Conservation (phyloP, 1,139 yeast species). For the Candida sp. region DNA sequence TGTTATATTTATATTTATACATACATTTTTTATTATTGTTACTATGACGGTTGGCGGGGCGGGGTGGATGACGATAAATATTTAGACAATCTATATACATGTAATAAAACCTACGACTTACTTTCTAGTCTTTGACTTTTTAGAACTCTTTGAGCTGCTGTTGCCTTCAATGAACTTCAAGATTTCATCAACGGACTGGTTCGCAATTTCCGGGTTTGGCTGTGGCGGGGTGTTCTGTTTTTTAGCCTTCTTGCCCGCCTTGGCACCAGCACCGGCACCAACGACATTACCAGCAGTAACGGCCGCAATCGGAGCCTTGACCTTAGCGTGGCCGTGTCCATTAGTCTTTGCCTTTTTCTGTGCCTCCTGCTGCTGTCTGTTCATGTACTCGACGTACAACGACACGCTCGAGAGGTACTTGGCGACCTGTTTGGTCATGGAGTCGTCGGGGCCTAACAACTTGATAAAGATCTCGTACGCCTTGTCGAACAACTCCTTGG, state of each 20-base stretch:
- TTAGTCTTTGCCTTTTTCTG: conserved; percentile 20
- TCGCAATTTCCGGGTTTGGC: conserved; percentile 59
- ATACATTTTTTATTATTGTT: conserved; percentile 2
- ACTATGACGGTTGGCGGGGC: too few species aligned
- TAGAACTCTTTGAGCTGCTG: conserved; percentile 20
- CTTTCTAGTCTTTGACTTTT: conserved; percentile 15
- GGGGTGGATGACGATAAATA: too few species aligned
- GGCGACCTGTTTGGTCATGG: conserved; percentile 64
- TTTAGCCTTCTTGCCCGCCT: conserved; percentile 18
- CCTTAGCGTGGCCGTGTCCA: conserved; percentile 11
- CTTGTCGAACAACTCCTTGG: conserved; percentile 54
- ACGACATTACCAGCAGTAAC: conserved; percentile 9
- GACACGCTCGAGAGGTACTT: conserved; percentile 60
- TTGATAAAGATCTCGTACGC: conserved; percentile 60
- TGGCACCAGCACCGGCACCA: conserved; percentile 15
- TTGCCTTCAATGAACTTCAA: conserved; percentile 67
- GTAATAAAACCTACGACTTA: conserved; percentile 6
- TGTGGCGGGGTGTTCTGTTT: conserved; percentile 33
- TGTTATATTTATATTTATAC: conserved; percentile 7
- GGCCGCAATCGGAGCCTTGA: conserved; percentile 14
- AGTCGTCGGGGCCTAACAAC: conserved; percentile 65
- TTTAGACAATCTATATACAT: conserved; percentile 15
- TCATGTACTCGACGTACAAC: conserved; percentile 41
- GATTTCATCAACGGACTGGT: conserved; percentile 69
- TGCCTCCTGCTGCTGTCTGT: conserved; percentile 33